Evolutionary conservation across 2,329 filamentous ascomycete genomes (phyloP).

Genomic region (Clarireedia monteithiana): DNA sequence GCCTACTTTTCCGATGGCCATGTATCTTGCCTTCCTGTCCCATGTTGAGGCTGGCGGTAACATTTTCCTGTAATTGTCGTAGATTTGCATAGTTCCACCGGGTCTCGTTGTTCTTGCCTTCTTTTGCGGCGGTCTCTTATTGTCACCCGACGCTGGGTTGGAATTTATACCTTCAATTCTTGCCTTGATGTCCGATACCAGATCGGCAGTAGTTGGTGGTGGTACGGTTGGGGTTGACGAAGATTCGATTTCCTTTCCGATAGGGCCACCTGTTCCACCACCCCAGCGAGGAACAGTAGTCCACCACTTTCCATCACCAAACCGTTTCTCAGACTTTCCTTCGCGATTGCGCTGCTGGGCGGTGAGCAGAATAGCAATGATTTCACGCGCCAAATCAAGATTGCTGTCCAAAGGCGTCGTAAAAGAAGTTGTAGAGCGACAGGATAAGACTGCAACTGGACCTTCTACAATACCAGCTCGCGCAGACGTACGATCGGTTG

Average conservation of each 20-base stretch:
- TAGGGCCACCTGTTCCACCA: conserved; percentile 53
- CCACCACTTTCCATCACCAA: conserved; percentile 57
- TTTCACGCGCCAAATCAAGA: conserved; percentile 53
- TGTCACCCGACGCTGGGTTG: neutral
- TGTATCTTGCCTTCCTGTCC: conserved; percentile 53
- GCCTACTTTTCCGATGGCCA: conserved; percentile 44
- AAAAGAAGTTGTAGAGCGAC: conserved; percentile 48
- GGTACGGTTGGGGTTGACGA: neutral
- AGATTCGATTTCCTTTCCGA: conserved; percentile 43
- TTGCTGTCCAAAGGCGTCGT: conserved; percentile 47
- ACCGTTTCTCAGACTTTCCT: conserved; percentile 45
- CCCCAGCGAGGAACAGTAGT: conserved; percentile 53
- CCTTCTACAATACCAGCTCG: conserved; percentile 53
- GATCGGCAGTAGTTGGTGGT: neutral
- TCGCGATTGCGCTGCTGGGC: conserved; percentile 57
- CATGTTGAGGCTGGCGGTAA: conserved; percentile 49
- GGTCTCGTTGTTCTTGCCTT: conserved; percentile 13
- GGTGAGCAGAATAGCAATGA: conserved; percentile 52
- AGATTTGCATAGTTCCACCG: conserved; percentile 42
- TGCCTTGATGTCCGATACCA: neutral
- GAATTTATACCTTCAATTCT: conserved; percentile 11
- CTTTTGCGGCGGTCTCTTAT: conserved; percentile 5
- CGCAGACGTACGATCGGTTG: conserved; percentile 51
- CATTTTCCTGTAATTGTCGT: conserved; percentile 57
- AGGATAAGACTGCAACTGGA: conserved; percentile 52